phyloP scores from a whole-genome alignment of 495 filamentous ascomycete species.

The Aeminium ludgeri region DNA sequence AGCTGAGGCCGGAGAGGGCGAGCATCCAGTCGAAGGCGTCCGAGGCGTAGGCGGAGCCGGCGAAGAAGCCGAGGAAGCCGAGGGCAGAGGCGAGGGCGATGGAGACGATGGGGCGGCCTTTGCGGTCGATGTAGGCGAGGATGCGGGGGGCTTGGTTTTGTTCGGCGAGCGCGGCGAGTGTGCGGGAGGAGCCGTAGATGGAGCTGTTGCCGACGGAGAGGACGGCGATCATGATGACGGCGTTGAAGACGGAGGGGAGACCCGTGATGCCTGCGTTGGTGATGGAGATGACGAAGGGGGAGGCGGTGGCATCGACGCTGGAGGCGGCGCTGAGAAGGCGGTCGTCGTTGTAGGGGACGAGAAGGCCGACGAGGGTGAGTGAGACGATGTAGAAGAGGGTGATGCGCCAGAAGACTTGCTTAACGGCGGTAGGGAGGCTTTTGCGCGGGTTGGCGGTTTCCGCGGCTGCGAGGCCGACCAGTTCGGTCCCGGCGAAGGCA shows the following conservation, averaged over 20 bases:
- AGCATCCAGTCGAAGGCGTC: constrained; percentile 75
- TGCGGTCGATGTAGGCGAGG: constrained; percentile 66
- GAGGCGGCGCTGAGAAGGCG: constrained; percentile 38
- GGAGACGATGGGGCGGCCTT: constrained; percentile 61
- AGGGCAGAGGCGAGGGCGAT: constrained; percentile 51
- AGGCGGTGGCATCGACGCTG: constrained; percentile 52
- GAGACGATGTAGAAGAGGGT: constrained; percentile 71
- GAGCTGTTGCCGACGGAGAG: constrained; percentile 76
- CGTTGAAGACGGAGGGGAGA: constrained; percentile 74
- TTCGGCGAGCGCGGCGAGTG: constrained; percentile 71
- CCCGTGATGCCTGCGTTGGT: constrained; percentile 57
- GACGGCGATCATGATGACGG: constrained; percentile 75
- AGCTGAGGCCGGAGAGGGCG: constrained; percentile 71
- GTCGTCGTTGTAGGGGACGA: constrained; percentile 52
- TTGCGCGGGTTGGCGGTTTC: constrained; percentile 79
- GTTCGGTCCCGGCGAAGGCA: constrained; percentile 79
- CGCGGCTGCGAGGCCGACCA: constrained; percentile 82
- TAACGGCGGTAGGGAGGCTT: constrained; percentile 68
- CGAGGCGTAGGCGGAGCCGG: constrained; percentile 44
- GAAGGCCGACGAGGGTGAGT: constrained; percentile 52
- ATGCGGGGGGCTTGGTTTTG: constrained; percentile 65
- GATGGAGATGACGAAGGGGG: constrained; percentile 83
- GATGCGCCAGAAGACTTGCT: constrained; percentile 95
- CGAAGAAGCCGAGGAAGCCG: constrained; percentile 65
- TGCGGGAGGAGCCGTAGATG: constrained; percentile 75